Conservation (phyloP, 192 early-diverging fungal species). For the Coemansia sp. region DNA sequence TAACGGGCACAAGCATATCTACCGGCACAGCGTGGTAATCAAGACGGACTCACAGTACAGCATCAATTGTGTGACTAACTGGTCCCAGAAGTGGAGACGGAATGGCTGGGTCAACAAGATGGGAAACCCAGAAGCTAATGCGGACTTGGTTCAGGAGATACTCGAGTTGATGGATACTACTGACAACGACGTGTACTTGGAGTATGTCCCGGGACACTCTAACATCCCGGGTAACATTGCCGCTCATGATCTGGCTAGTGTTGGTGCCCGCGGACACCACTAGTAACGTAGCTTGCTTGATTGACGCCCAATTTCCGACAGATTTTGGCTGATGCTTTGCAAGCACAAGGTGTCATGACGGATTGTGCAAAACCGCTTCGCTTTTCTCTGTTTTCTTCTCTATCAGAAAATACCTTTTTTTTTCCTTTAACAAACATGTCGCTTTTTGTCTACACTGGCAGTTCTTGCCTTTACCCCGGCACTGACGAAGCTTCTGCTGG, state of each 20-base stretch:
- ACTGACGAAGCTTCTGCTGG: background rate
- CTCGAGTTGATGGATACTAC: background rate
- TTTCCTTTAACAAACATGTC: background rate
- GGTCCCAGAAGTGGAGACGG: constrained; percentile 14
- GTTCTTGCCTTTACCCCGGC: background rate
- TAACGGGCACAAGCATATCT: background rate
- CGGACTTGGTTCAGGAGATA: constrained; percentile 18
- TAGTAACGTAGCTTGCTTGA: background rate
- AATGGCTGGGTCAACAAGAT: constrained; percentile 16
- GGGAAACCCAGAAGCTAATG: constrained; percentile 2
- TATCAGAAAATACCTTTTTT: background rate
- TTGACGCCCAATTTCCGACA: background rate
- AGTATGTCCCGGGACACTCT: background rate
- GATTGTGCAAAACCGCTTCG: background rate
- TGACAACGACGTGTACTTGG: background rate
- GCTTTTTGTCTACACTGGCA: background rate
- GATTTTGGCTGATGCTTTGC: background rate
- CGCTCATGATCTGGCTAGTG: background rate
- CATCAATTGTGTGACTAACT: constrained; percentile 16
- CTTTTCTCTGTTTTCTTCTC: background rate
- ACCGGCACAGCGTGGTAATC: background rate
- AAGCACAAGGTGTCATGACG: background rate
- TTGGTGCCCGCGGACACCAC: background rate
- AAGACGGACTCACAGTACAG: constrained; percentile 20
- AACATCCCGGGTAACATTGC: background rate